A percentile compares a stretch with the other conserved stretches of the same genome.
These are phyloP conservation scores for Strigomonas oncopelti DNA, from an alignment of 208 protist genomes.

Conservation along the genomic window DNA sequence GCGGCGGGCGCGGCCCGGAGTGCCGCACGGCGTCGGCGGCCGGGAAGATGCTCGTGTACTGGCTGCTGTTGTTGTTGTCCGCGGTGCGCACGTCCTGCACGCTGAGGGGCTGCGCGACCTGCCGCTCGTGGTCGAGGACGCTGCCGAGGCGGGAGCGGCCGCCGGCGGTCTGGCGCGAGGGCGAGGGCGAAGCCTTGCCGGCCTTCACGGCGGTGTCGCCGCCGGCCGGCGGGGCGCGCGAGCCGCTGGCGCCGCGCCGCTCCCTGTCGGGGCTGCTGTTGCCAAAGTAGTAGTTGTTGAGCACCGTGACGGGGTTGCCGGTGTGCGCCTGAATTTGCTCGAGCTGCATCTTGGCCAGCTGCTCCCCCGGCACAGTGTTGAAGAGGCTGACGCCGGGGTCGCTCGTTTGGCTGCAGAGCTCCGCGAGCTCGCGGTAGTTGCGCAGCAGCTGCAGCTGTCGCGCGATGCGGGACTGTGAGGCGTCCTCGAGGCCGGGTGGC, in stretches of 20 bases:
- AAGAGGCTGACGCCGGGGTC: slow-evolving; percentile 37
- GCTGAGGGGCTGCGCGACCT: background rate
- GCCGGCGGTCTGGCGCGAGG: background rate
- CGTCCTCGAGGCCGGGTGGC: slow-evolving; percentile 29
- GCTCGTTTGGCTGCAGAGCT: slow-evolving; percentile 46
- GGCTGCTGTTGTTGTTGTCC: too few relatives aligned
- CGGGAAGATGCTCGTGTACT: too few relatives aligned
- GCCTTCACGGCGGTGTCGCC: background rate
- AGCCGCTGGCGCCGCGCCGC: slow-evolving; percentile 8
- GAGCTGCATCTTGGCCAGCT: slow-evolving; percentile 40
- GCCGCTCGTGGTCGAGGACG: background rate
- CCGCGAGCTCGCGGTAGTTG: slow-evolving; percentile 57
- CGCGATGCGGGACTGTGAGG: slow-evolving; percentile 36
- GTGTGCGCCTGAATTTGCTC: slow-evolving; percentile 14
- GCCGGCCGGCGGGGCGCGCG: background rate
- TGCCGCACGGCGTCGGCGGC: too few relatives aligned
- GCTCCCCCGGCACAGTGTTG: slow-evolving; percentile 23
- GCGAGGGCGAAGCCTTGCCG: background rate
- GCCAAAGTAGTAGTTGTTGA: slow-evolving; percentile 61
- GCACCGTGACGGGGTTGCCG: slow-evolving; percentile 38
- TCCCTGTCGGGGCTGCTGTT: background rate
- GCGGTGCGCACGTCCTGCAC: too few relatives aligned
- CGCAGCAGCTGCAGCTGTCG: slow-evolving; percentile 69
- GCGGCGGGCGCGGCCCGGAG: too few relatives aligned
- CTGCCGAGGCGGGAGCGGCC: slow-evolving; percentile 10